Conservation (phyloP, 2,329 filamentous ascomycete species). For the Bipolaris sorokiniana region DNA sequence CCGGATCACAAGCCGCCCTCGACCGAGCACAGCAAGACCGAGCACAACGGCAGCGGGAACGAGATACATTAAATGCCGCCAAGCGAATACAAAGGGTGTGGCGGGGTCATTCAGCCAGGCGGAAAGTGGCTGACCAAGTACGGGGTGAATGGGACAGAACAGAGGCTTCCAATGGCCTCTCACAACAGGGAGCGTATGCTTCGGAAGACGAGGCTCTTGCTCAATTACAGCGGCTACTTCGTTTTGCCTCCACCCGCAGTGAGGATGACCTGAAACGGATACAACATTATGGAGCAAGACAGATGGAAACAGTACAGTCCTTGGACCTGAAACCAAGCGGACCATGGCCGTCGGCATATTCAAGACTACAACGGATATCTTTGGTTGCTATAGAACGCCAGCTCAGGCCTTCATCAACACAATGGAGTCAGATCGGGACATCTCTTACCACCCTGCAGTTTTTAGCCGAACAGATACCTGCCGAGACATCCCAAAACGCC, state of each 20-base stretch:
- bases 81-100: constrained; percentile 78
- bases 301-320: constrained; percentile 41
- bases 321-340: constrained; percentile 29
- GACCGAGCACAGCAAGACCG: constrained; percentile 88
- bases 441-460: constrained; percentile 37
- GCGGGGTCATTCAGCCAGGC: constrained; percentile 75
- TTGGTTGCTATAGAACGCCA: constrained; percentile 41
- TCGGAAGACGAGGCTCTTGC: constrained; percentile 48
- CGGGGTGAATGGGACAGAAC: constrained; percentile 43
- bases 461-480: constrained; percentile 41
- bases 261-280: constrained; percentile 51
- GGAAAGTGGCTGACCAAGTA: constrained; percentile 62
- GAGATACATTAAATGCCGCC: constrained; percentile 75
- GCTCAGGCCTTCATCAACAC: constrained; percentile 14
- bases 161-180: constrained; percentile 26
- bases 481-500: constrained; percentile 42
- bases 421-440: constrained; percentile 18
- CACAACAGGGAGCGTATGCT: constrained; percentile 38
- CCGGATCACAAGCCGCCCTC: constrained; percentile 76
- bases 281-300: constrained; percentile 48
- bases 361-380: constrained; percentile 50
- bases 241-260: constrained; percentile 50
- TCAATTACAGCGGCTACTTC: constrained; percentile 53
- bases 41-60: constrained; percentile 77
- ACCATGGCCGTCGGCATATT: constrained; percentile 52